A percentile compares a stretch with the other conserved stretches of the same genome.
Evolutionary conservation across 2,329 filamentous ascomycete species (phyloP).

Genomic region (Fusarium sp.): DNA sequence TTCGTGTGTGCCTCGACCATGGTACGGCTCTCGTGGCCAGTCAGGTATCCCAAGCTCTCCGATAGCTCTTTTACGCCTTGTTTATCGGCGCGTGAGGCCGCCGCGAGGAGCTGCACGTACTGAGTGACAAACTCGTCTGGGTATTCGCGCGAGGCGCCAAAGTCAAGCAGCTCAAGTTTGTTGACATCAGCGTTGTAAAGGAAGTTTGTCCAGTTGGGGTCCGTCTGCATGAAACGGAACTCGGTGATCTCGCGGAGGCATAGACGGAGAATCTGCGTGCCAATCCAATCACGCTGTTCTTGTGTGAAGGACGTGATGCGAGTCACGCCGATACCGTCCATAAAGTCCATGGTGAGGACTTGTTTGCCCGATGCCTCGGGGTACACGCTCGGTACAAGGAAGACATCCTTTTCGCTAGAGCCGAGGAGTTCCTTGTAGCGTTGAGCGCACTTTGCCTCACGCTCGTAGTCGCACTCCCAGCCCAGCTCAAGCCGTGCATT

Average conservation of each 20-base stretch:
- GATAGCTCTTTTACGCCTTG: conserved; percentile 73
- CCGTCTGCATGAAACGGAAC: conserved; percentile 98
- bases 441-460: conserved; percentile 83
- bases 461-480: conserved; percentile 96
- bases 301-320: conserved; percentile 81
- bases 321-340: conserved; percentile 87
- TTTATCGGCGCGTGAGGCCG: conserved; percentile 78
- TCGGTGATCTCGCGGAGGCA: conserved; percentile 93
- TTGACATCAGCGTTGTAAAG: conserved; percentile 80
- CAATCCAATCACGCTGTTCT: conserved; percentile 92
- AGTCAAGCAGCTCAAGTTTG: conserved; percentile 91
- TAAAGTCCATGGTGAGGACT: conserved; percentile 92
- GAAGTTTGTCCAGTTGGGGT: conserved; percentile 99
- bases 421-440: conserved; percentile 81
- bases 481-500: conserved; percentile 91
- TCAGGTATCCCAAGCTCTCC: conserved; percentile 86
- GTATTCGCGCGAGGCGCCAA: conserved; percentile 90
- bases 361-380: conserved; percentile 83
- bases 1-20: conserved; percentile 95
- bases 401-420: conserved; percentile 70
- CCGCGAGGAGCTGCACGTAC: conserved; percentile 83
- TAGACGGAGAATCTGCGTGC: conserved; percentile 89
- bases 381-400: conserved; percentile 82
- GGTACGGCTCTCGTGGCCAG: conserved; percentile 82
- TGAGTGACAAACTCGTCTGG: conserved; percentile 80